Percentiles rank a stretch among this genome's conserved stretches.
phyloP scores from a whole-genome alignment of 805 yeast genomes.

The Saturnispora mendoncae region DNA sequence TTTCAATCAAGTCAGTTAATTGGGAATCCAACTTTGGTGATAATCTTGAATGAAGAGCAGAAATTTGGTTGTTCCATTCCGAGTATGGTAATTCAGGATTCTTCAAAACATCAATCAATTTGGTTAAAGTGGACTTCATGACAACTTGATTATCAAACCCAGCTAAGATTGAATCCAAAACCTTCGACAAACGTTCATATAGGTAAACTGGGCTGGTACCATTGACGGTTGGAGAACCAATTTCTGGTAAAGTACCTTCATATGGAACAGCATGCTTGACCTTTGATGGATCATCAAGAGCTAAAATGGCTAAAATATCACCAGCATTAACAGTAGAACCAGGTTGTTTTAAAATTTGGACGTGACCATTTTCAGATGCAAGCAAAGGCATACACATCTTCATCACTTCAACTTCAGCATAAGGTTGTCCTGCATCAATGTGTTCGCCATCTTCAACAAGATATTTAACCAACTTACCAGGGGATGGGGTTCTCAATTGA shows the following conservation, averaged over 20 bases:
- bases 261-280: constrained; percentile 95
- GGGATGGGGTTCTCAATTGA: constrained; percentile 96
- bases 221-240: constrained; percentile 72
- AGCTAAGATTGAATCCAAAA: constrained; percentile 68
- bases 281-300: constrained; percentile 93
- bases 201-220: constrained; percentile 82
- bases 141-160: constrained; percentile 96
- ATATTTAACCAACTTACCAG: constrained; percentile 92
- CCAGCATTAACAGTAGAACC: constrained; percentile 97
- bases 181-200: constrained; percentile 47
- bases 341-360: constrained; percentile 92
- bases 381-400: constrained; percentile 98
- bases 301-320: constrained; percentile 89
- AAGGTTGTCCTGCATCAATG: constrained; percentile 82
- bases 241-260: constrained; percentile 86
- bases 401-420: constrained; percentile 99
- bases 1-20: constrained; percentile 56
- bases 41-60: constrained; percentile 88
- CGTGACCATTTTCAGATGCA: constrained; percentile 88
- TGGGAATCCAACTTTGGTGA: constrained; percentile 68
- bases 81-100: constrained; percentile 83
- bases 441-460: constrained; percentile 95
- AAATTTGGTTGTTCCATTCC: constrained; percentile 78
- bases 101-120: constrained; percentile 62
- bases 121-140: constrained; percentile 73